Evolutionary conservation across 2,329 filamentous ascomycete species (phyloP), one percentile per base, ranked within the genome.

Genomic region (Nemania sp.): DNA sequence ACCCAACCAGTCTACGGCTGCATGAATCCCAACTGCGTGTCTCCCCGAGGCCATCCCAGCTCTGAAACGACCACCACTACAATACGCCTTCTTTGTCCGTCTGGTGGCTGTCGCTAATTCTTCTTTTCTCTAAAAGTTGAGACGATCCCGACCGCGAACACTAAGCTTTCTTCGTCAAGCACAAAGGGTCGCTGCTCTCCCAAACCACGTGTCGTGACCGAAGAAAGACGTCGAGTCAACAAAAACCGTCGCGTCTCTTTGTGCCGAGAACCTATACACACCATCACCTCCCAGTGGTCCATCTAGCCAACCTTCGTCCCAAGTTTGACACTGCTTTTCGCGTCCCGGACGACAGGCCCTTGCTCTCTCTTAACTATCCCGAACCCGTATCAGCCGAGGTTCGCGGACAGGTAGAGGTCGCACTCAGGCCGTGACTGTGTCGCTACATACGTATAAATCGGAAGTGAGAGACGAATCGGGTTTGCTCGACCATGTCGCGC

Each of bases 401-500:
- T 47, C 54, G 32, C 46, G 21, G 54, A 48, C 45, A 54, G 40
- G 47, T 43, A 55, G 52, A 57, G 35, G 29, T 54, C 56, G 15
- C 48, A 47, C 47, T 55, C n/a, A 35, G 56, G 34, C 47, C 35
- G 20, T 21, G 50, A 48, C 34, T 43, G 21, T 17, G 25, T 34
- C 32, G 20, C 37, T 48, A 3, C 52, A 56, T 39, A 54, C 40
- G 37, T 45, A 49, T 47, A 59, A 53, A 46, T 29, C 37, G 17
- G 13, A 37, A 50, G 46, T 20, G 46, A 32, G 10, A 56, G 40
- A 40, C 49, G 32, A 54, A 51, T 29, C 43, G 29, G 46, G 50
- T 12, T 53, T 29, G 7, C 64, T 50, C 39, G 43, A 66, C 43
- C 71, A 86, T 87, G 84, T 86, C 84, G 73, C 84, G 83, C 72